Base-by-base conservation (phyloP, 495 filamentous ascomycete genomes). In the Penicilliopsis zonata region DNA sequence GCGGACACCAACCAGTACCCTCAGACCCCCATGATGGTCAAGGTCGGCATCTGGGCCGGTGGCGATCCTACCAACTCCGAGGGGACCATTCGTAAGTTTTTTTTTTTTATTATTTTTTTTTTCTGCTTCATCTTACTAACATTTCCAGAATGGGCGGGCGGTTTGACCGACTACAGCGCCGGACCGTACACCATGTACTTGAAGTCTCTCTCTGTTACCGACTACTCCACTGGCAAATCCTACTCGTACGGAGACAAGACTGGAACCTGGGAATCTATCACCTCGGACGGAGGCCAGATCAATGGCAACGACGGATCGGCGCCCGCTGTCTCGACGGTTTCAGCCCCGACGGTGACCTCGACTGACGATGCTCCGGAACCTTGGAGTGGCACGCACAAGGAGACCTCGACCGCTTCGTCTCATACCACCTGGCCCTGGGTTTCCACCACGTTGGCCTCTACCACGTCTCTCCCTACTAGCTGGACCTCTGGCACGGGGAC, bases 101-200 rank as follows among this genome's bases (percentile, higher is more conserved):
- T 14, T 16, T n/a, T 30, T 16, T 18, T 6, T 27, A 14, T 32
- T 26, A 28, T 12, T 30, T 12, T 13, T 5, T 13, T 4, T 12
- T 15, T 25, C 18, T 34, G 25, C 17, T 28, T n/a, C n/a, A 1
- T 0, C 13, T 26, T 38, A 25, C 52, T 58, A 35, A 55, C 36
- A 25, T 31, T 13, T 12, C 13, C 31, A 76, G 69, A 76, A 34
- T 98, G 90, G 90, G 84, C 90, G 36, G 72, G 76, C 21, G 90
- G 90, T 19, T 65, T 65, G 20, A 88, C 80, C 13, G 75, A 88
- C 53, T 94, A 86, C 50, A 68, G 69, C 30, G 39, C 67, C 33
- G 90, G 82, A 1, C 87, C 90, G 0, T 96, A 76, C 63, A 73
- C 67, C 29, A 96, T 96, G 90, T 59, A 72, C 31, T 70, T 94